A percentile compares a stretch with the other conserved stretches of the same genome.
phyloP scores from a whole-genome alignment of 768 basidiomycete species.

The Phlebiopsis gigantea region DNA sequence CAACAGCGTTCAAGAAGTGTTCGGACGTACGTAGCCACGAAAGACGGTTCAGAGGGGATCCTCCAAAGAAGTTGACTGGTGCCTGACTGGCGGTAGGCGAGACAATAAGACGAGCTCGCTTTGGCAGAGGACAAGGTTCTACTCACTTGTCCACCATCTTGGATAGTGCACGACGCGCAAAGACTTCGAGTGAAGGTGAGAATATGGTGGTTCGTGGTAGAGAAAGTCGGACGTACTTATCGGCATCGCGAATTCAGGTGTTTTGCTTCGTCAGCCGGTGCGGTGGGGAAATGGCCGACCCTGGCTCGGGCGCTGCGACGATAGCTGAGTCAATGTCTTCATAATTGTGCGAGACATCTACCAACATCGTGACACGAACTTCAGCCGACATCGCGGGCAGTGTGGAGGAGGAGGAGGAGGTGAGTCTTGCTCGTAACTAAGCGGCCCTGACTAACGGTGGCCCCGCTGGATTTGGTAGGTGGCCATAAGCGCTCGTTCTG shows the following conservation, averaged over 20 bases:
- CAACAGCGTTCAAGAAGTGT: slow-evolving; percentile 69
- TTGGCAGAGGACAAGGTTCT: background rate
- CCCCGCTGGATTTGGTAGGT: too few species aligned
- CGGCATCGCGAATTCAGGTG: slow-evolving; percentile 2
- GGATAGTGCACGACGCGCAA: background rate
- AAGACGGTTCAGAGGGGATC: slow-evolving; percentile 75
- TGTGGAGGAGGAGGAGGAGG: background rate
- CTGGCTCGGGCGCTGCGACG: background rate
- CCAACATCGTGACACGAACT: background rate
- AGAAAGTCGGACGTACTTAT: background rate
- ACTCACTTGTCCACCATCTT: slow-evolving; percentile 16
- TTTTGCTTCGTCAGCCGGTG: slow-evolving; percentile 4
- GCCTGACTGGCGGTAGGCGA: background rate
- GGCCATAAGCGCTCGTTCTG: background rate
- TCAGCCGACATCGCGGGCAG: background rate
- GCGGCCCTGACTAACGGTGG: background rate
- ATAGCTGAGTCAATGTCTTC: background rate
- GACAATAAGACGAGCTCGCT: background rate
- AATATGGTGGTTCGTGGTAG: background rate
- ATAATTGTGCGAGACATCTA: background rate
- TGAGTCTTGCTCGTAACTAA: background rate
- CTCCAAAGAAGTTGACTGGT: slow-evolving; percentile 42
- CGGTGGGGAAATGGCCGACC: background rate
- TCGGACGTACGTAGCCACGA: slow-evolving; percentile 77
- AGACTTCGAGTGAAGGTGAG: background rate